phyloP scores from a whole-genome alignment of 306 rosid genomes.

The Cucurbita pepo region DNA sequence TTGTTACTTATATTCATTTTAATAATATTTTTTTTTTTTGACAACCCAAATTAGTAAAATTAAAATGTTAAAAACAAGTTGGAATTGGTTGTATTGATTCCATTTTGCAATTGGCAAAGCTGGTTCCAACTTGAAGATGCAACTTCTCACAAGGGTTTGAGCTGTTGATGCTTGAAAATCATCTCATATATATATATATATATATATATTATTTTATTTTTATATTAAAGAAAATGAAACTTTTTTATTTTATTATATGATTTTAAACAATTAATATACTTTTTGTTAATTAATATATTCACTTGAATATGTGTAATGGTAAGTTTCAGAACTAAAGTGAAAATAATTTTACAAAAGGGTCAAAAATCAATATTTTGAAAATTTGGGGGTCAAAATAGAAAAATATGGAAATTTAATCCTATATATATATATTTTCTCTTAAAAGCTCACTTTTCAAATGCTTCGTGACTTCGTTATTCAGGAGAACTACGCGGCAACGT shows the following conservation, averaged over 20 bases:
- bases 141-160: neutral
- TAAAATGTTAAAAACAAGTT: too few species aligned
- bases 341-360: too few species aligned
- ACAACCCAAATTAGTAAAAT: too few species aligned
- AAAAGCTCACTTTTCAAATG: neutral
- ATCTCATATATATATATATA: neutral
- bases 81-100: too few species aligned
- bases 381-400: neutral
- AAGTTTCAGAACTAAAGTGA: too few species aligned
- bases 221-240: too few species aligned
- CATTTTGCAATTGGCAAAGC: neutral
- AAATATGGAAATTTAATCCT: neutral
- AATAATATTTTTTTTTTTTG: too few species aligned
- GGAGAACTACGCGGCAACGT: neutral
- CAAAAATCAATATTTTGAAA: neutral
- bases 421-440: too few species aligned
- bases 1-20: too few species aligned
- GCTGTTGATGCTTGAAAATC: neutral
- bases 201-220: too few species aligned
- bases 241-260: neutral
- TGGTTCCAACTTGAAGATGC: conserved; percentile 4
- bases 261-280: neutral
- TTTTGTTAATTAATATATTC: too few species aligned
- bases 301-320: too few species aligned
- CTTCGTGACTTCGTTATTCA: neutral